A percentile compares a stretch with the other conserved stretches of the same genome.
phyloP scores from a whole-genome alignment of 225 moss, liverwort and hornwort species.

The Marchantia paleacea region DNA sequence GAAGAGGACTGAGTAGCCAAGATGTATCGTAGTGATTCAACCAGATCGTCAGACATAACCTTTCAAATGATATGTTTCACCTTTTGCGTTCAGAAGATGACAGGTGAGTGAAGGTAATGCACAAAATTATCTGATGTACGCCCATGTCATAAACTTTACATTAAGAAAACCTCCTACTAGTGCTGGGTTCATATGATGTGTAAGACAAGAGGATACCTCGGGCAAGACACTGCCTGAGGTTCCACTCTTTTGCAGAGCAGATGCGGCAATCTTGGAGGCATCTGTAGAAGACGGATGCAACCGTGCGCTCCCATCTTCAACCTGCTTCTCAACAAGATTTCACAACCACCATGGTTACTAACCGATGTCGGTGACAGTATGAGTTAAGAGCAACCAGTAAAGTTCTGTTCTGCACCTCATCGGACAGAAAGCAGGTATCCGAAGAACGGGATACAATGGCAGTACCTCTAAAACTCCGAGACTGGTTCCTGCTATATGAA shows the following conservation, averaged over 20 bases:
- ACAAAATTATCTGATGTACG: too few species aligned
- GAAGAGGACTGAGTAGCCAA: background rate
- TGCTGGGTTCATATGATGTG: background rate
- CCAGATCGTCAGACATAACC: background rate
- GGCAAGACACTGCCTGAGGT: conserved; percentile 24
- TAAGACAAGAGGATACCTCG: conserved; percentile 16
- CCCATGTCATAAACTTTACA: too few species aligned
- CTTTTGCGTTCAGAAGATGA: too few species aligned
- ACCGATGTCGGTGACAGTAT: background rate
- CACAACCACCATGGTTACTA: background rate
- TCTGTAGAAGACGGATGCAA: conserved; percentile 8
- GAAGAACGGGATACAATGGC: background rate
- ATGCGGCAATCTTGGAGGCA: background rate
- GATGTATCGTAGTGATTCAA: background rate
- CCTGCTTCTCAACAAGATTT: background rate
- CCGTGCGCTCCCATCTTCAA: conserved; percentile 14
- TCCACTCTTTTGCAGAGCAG: background rate
- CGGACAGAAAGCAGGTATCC: background rate
- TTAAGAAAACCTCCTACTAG: background rate
- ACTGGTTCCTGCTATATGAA: background rate
- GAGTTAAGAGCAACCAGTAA: background rate
- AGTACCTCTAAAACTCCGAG: background rate
- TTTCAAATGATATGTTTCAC: too few species aligned
- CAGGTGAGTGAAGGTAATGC: too few species aligned
- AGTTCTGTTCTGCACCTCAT: background rate